phyloP scores from a whole-genome alignment of 208 protist species.

The Acanthamoeba healyi region DNA sequence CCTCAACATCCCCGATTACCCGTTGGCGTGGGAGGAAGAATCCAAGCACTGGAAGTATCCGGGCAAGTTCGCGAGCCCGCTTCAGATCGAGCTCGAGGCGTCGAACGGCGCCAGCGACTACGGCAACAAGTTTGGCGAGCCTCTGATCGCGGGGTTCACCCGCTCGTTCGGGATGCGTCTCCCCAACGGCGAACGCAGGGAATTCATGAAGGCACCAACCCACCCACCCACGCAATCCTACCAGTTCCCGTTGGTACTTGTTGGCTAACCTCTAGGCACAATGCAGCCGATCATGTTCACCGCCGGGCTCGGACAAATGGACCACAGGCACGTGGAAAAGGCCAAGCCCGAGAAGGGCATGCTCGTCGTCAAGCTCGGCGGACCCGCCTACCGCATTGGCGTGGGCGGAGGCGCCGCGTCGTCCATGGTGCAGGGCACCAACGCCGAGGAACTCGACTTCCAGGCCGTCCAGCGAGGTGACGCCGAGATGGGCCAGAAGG shows the following conservation, averaged over 20 bases:
- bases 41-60: slow-evolving; percentile 75
- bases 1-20: slow-evolving; percentile 88
- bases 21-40: slow-evolving; percentile 86
- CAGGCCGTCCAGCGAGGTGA: slow-evolving; percentile 91
- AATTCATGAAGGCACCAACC: slow-evolving; percentile 54
- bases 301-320: slow-evolving; percentile 88
- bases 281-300: slow-evolving; percentile 92
- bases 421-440: slow-evolving; percentile 83
- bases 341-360: slow-evolving; percentile 85
- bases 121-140: slow-evolving; percentile 90
- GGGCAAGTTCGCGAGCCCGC: slow-evolving; percentile 84
- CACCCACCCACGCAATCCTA: no score
- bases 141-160: slow-evolving; percentile 89
- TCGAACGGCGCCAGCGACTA: slow-evolving; percentile 91
- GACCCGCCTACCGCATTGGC: slow-evolving; percentile 91
- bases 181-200: slow-evolving; percentile 82
- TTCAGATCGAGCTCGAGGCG: slow-evolving; percentile 90
- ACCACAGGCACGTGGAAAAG: slow-evolving; percentile 80
- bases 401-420: slow-evolving; percentile 90
- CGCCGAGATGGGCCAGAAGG: slow-evolving; percentile 92
- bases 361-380: slow-evolving; percentile 90
- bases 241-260: no score
- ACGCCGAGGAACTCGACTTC: slow-evolving; percentile 75
- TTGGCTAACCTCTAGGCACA: no score
- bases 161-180: slow-evolving; percentile 86